Percentiles rank a stretch among this genome's conserved stretches.
Conservation (phyloP, 1,139 yeast genomes). For the Zhuliangozyma parablackwelliae region DNA sequence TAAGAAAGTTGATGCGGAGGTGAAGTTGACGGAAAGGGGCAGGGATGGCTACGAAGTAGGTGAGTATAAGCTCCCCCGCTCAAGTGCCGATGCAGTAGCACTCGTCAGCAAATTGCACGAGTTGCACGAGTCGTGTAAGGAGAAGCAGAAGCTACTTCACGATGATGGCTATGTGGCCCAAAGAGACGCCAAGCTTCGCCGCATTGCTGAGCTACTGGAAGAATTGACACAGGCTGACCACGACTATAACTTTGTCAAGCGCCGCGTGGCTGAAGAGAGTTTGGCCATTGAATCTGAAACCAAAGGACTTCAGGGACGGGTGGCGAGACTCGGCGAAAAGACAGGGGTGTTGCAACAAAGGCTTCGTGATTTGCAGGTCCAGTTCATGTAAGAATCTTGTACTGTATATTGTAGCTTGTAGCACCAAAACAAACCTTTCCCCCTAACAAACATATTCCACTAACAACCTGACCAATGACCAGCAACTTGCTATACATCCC, state of each 20-base stretch:
- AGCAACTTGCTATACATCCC: constrained; percentile 50
- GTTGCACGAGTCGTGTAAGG: constrained; percentile 1
- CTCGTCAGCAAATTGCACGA: constrained; percentile 7
- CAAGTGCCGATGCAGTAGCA: constrained; percentile 4
- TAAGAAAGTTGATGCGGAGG: constrained; percentile 25
- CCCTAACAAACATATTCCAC: background rate
- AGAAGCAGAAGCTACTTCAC: background rate
- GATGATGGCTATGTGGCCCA: background rate
- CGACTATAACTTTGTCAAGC: background rate
- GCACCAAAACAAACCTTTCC: too few relatives aligned
- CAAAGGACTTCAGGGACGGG: background rate
- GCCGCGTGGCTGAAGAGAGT: too few relatives aligned
- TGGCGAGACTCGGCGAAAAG: constrained; percentile 1
- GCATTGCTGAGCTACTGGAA: background rate
- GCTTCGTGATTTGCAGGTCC: background rate
- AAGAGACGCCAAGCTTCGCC: background rate
- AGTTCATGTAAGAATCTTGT: too few relatives aligned
- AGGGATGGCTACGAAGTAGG: background rate
- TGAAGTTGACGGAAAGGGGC: background rate
- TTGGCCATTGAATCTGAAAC: too few relatives aligned
- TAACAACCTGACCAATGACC: constrained; percentile 13
- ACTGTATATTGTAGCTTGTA: too few relatives aligned
- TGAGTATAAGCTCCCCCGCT: constrained; percentile 4
- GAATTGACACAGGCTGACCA: constrained; percentile 3
- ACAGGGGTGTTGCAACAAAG: background rate